These are phyloP conservation scores for Nicotiana benthamiana DNA, from an alignment of 257 asterid species.

Conservation along the genomic window DNA sequence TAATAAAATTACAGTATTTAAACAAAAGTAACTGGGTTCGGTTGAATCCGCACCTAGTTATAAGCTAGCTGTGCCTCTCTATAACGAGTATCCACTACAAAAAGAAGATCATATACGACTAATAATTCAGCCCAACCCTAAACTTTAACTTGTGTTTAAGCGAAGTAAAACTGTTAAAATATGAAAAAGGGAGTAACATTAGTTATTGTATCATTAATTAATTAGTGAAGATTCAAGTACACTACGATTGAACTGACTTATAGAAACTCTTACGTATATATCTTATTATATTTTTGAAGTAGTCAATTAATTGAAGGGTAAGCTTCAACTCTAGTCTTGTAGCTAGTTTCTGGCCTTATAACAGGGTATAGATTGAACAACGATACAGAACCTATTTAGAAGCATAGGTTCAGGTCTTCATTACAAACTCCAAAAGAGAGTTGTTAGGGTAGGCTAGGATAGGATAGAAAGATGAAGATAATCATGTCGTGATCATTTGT, in stretches of 20 bases:
- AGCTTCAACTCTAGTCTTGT: background rate
- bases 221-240: background rate
- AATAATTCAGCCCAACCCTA: background rate
- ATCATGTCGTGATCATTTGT: too few species aligned
- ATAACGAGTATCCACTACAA: too few species aligned
- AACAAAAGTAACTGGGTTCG: too few species aligned
- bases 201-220: background rate
- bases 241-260: background rate
- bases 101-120: too few species aligned
- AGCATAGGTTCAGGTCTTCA: background rate
- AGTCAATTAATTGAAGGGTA: background rate
- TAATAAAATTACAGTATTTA: too few species aligned
- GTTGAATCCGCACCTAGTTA: too few species aligned
- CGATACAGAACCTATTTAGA: background rate
- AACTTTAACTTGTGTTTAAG: background rate
- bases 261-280: background rate
- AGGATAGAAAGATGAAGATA: too few species aligned
- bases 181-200: background rate
- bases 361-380: background rate
- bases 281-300: background rate
- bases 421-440: background rate
- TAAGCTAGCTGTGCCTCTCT: too few species aligned
- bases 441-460: too few species aligned
- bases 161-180: background rate
- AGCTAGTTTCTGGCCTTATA: background rate